phyloP scores from a whole-genome alignment of 192 early-diverging fungal genomes.

The Gaertneriomyces semiglobifer region DNA sequence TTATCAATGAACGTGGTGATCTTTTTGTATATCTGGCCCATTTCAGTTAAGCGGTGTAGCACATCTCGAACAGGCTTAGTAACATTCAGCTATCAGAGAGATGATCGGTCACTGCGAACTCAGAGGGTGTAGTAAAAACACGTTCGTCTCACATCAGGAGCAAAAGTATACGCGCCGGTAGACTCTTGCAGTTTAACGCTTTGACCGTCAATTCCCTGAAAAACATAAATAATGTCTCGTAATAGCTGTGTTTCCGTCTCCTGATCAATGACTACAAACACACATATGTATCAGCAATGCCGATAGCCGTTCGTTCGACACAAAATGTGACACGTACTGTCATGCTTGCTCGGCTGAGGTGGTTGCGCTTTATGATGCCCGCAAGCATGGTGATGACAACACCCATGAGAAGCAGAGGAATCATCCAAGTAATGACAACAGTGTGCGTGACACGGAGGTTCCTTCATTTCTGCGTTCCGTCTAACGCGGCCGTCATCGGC shows the following conservation, averaged over 20 bases:
- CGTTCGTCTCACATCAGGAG: constrained; percentile 44
- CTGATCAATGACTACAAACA: too few relatives aligned
- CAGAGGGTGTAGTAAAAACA: background rate
- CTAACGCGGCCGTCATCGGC: too few relatives aligned
- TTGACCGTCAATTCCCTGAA: constrained; percentile 91
- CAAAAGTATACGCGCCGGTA: constrained; percentile 52
- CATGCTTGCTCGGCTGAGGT: too few relatives aligned
- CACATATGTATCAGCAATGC: too few relatives aligned
- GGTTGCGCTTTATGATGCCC: too few relatives aligned
- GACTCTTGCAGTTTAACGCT: constrained; percentile 64
- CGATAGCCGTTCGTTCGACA: too few relatives aligned
- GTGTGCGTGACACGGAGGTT: too few relatives aligned
- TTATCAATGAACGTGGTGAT: constrained; percentile 55
- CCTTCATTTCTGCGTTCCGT: too few relatives aligned
- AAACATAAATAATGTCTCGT: constrained; percentile 83
- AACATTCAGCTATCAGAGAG: constrained; percentile 41
- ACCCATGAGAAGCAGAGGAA: too few relatives aligned
- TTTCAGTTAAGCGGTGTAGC: constrained; percentile 64
- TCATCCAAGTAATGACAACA: too few relatives aligned
- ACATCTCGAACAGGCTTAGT: constrained; percentile 63
- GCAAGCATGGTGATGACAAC: too few relatives aligned
- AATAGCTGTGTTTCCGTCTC: constrained; percentile 51
- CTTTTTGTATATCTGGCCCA: constrained; percentile 73
- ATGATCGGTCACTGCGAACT: background rate
- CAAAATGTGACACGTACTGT: background rate